phyloP scores from a whole-genome alignment of 805 yeast species.

The Schwanniomyces vanrijiae region DNA sequence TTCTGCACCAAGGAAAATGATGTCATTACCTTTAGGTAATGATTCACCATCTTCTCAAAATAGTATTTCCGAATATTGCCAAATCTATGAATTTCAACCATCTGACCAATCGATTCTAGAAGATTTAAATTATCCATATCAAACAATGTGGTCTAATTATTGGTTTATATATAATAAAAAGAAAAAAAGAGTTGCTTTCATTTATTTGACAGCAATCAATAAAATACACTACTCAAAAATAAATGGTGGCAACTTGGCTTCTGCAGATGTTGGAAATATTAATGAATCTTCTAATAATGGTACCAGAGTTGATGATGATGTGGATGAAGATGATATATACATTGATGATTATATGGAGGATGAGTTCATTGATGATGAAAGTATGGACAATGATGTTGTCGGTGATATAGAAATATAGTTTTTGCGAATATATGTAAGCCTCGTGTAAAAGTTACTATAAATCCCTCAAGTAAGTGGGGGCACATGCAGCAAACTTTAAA shows the following conservation, averaged over 20 bases:
- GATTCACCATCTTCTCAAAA: conserved; percentile 16
- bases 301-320: conserved; percentile 18
- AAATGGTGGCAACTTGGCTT: conserved; percentile 20
- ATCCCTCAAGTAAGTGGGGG: conserved; percentile 7
- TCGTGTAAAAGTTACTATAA: conserved; percentile 7
- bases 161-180: conserved; percentile 92
- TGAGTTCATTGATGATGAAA: conserved; percentile 21
- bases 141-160: conserved; percentile 70
- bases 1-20: conserved; percentile 4
- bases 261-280: conserved; percentile 5
- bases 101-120: conserved; percentile 62
- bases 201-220: conserved; percentile 61
- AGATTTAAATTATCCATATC: conserved; percentile 50
- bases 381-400: conserved; percentile 29
- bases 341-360: conserved; percentile 24
- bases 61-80: conserved; percentile 44
- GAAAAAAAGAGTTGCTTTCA: conserved; percentile 85
- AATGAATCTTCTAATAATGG: conserved; percentile 7
- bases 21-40: conserved; percentile 8
- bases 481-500: neutral
- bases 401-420: conserved; percentile 38
- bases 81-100: conserved; percentile 62
- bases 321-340: conserved; percentile 23
- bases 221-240: conserved; percentile 36
- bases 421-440: conserved; percentile 3